Base-by-base conservation (phyloP, 148 eudicot species). In the Rhododendron mucronatum region DNA sequence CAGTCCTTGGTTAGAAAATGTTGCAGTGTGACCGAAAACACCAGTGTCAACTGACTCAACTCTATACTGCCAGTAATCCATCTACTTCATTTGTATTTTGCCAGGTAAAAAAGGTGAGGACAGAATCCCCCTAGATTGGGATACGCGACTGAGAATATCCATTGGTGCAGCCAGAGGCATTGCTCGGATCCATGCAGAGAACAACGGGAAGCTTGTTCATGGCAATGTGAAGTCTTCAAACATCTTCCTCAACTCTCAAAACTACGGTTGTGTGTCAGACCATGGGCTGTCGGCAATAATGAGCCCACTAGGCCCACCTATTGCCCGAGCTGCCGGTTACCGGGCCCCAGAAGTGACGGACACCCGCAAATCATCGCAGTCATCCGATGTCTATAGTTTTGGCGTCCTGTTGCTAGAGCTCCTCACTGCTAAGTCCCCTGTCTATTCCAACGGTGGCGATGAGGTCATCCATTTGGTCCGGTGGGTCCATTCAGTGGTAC, bases 271-370 rank as follows among this genome's bases (percentile, higher is more conserved):
- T 65, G 89, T 96, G 55, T 93, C 99, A 1, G 98, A 96, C 87
- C 87, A 93, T 14, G 98, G 99, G 55, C 81, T 95, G 16, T 91
- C 98, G 23, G 41, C 95, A 39, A 86, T 96, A 75, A 94, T 94
- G 95, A 91, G 94, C 81, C 86, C 95, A 14, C 82, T 95, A 18
- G 92, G 96, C 76, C 95, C 93, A 14, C 96, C 96, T 11, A 91
- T 90, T 21, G 92, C 96, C 18, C 95, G 98, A 14, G 95, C 96
- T 50, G 91, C 99, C 3, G 99, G 96, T 9, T 96, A 93, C 77
- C 95, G 97, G 20, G 98, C 99, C 7, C 98, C 99, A 39, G 97
- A 96, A 89, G 91, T 95, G 69, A 88, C 92, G 2, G 99, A 96
- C 89, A 91, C 98, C 2, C 85, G 97, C 45, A 95, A 95, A 85